Conservation (phyloP, 2,329 filamentous ascomycete genomes). For the Pyrenochaeta sp. region DNA sequence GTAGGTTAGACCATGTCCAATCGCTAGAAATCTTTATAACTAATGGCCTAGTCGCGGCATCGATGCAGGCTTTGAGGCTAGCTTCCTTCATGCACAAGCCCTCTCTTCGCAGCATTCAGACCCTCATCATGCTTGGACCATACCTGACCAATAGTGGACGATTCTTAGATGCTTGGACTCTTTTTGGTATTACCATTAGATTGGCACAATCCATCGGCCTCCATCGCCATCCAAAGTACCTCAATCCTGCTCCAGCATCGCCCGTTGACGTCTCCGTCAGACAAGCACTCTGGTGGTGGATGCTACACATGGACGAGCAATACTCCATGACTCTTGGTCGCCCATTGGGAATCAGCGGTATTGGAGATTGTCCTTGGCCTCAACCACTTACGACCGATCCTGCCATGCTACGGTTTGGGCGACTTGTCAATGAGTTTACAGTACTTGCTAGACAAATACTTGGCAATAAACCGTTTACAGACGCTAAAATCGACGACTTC, state of each 20-base stretch:
- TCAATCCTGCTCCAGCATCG: constrained; percentile 51
- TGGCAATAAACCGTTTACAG: constrained; percentile 52
- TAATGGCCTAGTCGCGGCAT: constrained; percentile 52
- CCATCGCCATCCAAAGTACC: constrained; percentile 57
- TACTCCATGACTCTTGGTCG: constrained; percentile 59
- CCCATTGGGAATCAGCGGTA: constrained; percentile 57
- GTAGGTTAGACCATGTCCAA: too few species aligned
- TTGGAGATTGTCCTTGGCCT: constrained; percentile 58
- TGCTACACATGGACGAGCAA: constrained; percentile 61
- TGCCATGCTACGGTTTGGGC: constrained; percentile 52
- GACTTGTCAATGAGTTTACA: constrained; percentile 58
- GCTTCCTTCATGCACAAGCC: constrained; percentile 59
- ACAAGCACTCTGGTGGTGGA: constrained; percentile 60
- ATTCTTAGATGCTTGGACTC: constrained; percentile 59
- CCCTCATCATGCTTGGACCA: constrained; percentile 57
- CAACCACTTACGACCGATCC: constrained; percentile 55
- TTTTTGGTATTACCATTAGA: constrained; percentile 59
- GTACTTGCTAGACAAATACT: constrained; percentile 58
- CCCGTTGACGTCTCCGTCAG: constrained; percentile 53
- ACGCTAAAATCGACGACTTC: constrained; percentile 56
- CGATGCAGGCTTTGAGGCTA: constrained; percentile 59
- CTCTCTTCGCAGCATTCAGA: constrained; percentile 55
- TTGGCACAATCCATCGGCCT: constrained; percentile 59
- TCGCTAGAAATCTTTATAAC: too few species aligned
- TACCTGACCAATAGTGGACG: constrained; percentile 59